Conservation (phyloP, 257 asterid genomes). For the Solanum pinnatisectum region DNA sequence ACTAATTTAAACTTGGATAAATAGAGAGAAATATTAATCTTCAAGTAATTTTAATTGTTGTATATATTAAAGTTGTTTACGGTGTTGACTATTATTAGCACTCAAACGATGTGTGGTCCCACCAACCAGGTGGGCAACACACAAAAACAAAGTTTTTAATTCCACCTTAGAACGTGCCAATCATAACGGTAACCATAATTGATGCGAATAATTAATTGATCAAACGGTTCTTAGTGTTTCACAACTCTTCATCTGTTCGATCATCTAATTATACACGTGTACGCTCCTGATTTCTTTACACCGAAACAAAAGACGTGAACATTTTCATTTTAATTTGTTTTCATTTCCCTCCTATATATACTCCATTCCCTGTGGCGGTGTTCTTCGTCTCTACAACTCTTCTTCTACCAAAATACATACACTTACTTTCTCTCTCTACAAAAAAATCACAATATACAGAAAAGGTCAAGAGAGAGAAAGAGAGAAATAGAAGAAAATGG, state of each 20-base stretch:
- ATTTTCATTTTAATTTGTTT: not conserved
- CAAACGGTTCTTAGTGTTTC: conserved; percentile 5
- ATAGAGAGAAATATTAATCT: not conserved
- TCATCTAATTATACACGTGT: not conserved
- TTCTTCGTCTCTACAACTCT: not conserved
- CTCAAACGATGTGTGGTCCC: not conserved
- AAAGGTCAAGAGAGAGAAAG: not conserved
- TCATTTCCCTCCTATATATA: not conserved
- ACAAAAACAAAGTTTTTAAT: not conserved
- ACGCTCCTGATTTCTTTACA: conserved; percentile 1
- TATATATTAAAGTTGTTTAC: not conserved
- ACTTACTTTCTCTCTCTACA: conserved; percentile 10
- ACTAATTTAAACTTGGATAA: no score
- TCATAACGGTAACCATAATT: conserved; percentile 27
- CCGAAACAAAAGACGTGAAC: not conserved
- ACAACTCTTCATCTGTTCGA: not conserved
- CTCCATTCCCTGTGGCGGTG: not conserved
- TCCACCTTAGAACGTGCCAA: conserved; percentile 16
- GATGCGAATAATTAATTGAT: not conserved
- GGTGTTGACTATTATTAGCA: not conserved
- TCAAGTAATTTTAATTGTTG: not conserved
- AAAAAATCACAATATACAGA: not conserved
- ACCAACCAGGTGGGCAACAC: not conserved
- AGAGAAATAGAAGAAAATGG: conserved; percentile 5
- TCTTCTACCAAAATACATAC: not conserved